Conservation (phyloP, 257 asterid genomes). For the Penstemon newberryi region DNA sequence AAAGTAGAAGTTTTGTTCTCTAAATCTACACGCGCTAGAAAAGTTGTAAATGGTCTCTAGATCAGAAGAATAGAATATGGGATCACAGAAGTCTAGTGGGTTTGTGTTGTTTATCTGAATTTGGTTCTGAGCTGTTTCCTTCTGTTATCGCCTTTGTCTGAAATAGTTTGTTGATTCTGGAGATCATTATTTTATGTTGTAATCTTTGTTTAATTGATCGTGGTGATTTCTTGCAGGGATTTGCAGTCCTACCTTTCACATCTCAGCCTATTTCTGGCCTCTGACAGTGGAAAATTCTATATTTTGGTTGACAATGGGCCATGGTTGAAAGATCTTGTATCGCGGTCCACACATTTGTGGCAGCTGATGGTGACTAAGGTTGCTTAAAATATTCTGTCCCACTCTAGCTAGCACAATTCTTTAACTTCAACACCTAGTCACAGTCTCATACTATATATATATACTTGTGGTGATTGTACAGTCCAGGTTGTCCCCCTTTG, state of each 20-base stretch:
- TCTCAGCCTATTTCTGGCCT: constrained; percentile 75
- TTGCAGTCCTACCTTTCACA: constrained; percentile 95
- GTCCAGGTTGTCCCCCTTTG: constrained; percentile 97
- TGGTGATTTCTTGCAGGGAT: constrained; percentile 54
- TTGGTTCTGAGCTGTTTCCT: constrained; percentile 10
- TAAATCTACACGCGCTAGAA: background rate
- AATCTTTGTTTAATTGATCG: constrained; percentile 5
- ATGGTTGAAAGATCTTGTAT: constrained; percentile 80
- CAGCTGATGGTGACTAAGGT: constrained; percentile 99
- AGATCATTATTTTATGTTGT: constrained; percentile 1
- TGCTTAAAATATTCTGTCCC: constrained; percentile 30
- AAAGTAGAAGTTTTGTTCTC: background rate
- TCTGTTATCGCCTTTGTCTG: constrained; percentile 1
- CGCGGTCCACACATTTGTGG: constrained; percentile 87
- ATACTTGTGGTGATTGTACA: constrained; percentile 39
- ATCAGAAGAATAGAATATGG: background rate
- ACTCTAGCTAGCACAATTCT: constrained; percentile 16
- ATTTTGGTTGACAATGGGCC: constrained; percentile 94
- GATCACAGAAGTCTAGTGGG: background rate
- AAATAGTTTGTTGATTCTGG: background rate
- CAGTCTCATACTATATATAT: background rate
- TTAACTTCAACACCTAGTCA: background rate
- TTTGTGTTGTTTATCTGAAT: background rate
- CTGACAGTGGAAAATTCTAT: constrained; percentile 71
- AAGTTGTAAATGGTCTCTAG: background rate